Evolutionary conservation across 2,329 filamentous ascomycete genomes (phyloP), one percentile per base, ranked within the genome.

Genomic region (Hawksworthiomyces lignivorus): DNA sequence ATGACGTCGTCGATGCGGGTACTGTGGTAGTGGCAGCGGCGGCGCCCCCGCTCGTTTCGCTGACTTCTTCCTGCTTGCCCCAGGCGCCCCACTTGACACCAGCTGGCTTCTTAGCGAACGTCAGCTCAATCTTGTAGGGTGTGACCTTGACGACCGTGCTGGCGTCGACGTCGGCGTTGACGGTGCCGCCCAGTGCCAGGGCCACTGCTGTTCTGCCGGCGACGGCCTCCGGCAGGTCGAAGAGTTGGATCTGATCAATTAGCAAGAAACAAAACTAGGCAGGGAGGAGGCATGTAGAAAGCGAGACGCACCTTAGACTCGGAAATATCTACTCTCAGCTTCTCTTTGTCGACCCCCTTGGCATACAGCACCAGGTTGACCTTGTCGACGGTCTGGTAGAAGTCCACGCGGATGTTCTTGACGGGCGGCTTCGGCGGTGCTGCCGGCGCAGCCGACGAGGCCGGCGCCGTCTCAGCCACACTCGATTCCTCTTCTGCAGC

Each of bases 311-410:
- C 52, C 45, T 51, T 24, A 0, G 37, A 44, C 17, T 48, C 33
- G 18, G 22, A 12, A 6, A 46, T 29, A n/a, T 33, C 19, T 7
- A 48, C 29, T 7, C 22, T 4, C 3, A 50, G 39, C 12, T 37
- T 20, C 1, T 54, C 50, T 41, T 56, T 60, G 37, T 56, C 54
- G 2, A 51, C 49, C 14, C 63, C 62, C 48, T 68, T 69, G 28
- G 61, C 53, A 43, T 68, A 68, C 5, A 68, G 47, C 12, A 60
- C 56, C 12, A 64, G 49, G 4, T 59, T 64, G 28, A 68, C 48
- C 1, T 47, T 56, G 10, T 52, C 51, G n/a, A 58, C 52, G 2
- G 54, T 61, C 53, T 69, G 66, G 48, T 68, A 69, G 47, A 62
- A 67, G 41, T 62, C 63, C 14, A 56, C 56, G 19, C 63, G 61